Percentiles rank a stretch among this genome's conserved stretches.
phyloP scores from a whole-genome alignment of 23 red algal genomes.

The Gracilaria caudata region DNA sequence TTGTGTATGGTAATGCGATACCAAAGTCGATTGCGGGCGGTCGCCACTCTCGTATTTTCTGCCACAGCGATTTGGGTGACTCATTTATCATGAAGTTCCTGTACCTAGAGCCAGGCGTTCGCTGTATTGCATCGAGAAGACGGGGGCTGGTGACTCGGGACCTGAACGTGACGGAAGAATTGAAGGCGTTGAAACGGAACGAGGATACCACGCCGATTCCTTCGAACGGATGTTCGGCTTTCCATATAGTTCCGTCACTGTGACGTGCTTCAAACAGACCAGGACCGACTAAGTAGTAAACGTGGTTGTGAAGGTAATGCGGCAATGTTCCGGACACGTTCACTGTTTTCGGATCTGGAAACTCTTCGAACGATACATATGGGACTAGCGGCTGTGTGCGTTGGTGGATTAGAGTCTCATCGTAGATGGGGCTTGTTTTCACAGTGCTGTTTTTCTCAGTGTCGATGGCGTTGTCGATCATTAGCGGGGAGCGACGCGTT shows the following conservation, averaged over 20 bases:
- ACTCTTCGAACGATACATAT: neutral
- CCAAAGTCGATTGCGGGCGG: neutral
- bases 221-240: conserved; percentile 58
- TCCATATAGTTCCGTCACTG: conserved; percentile 3
- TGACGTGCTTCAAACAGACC: conserved; percentile 31
- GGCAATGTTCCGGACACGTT: conserved; percentile 23
- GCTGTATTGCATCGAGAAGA: neutral
- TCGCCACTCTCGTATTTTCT: neutral
- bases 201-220: neutral
- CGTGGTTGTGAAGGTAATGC: conserved; percentile 27
- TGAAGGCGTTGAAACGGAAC: neutral
- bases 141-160: neutral
- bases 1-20: neutral
- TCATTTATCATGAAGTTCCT: neutral
- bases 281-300: conserved; percentile 32
- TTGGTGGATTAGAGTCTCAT: neutral
- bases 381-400: neutral
- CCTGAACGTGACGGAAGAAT: neutral
- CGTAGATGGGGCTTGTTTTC: no score
- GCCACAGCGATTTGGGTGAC: neutral
- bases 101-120: neutral
- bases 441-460: no score
- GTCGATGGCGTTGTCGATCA: no score
- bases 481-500: no score
- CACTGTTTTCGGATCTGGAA: neutral